Base-by-base conservation (phyloP, 2,329 filamentous ascomycete species). In the Aspergillus sp. region DNA sequence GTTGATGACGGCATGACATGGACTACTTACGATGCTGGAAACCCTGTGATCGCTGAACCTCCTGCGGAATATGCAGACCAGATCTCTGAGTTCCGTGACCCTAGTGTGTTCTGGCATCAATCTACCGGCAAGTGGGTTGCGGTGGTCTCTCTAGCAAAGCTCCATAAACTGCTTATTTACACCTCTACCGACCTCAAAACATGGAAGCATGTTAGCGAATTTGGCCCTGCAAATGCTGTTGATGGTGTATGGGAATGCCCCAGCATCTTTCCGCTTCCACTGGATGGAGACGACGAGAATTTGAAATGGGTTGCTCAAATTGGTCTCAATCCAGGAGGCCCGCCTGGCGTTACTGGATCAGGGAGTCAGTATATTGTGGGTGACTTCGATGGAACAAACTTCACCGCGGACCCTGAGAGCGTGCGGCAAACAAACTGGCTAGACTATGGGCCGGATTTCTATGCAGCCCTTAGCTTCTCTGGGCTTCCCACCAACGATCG, bases 41-140 rank as follows among this genome's bases (percentile, higher is more conserved):
- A 90, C 62, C 88, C 88, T 1, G 84, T 90, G 8, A 84, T 90
- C 41, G 73, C 79, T 56, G 82, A 63, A 8, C 66, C 68, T 7
- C 83, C 72, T 76, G 78, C 64, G 79, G 82, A 46, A 76, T 75
- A 28, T 82, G 87, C 64, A 89, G 47, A 45, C 17, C 59, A 69
- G 31, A 63, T 60, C 19, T 6, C 57, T 19, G 61, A 69, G n/a
- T 69, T 90, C 76, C 84, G 88, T 8, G 88, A 90, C 64, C 88
- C 88, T 1, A 87, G 89, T 67, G 85, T 90, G 1, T 69, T 74
- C 59, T 69, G 71, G 69, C 61, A 73, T 43, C 54, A 60, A 1
- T 41, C 60, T 7, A 64, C 61, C 9, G 19, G 60, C 4, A 64
- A 66, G 55, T 73, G 71, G 71, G 52, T 71, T 5, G 49, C 62